Evolutionary conservation across 495 filamentous ascomycete genomes (phyloP), one percentile per base, ranked within the genome.

Genomic region (Aspergillus ellipticus): DNA sequence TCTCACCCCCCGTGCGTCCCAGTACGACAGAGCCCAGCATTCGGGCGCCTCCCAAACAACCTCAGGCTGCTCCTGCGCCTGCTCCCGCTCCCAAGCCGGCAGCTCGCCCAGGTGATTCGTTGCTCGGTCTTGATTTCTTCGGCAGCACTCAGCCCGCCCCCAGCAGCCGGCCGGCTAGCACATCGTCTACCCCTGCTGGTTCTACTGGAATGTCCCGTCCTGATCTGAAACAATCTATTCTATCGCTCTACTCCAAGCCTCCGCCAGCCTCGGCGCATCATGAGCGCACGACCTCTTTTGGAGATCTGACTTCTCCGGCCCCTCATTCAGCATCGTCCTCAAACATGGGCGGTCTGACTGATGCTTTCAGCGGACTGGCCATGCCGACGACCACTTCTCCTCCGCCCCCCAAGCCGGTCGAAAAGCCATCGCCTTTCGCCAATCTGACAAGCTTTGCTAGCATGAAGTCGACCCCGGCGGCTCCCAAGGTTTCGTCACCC

Each of bases 221-320:
- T 1, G 94, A 98, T 69, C 76, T 98, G 37, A 97, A 97, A 69
- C 92, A 96, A 68, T 97, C 93, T 11, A 98, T 98, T 53, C 74
- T 98, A 10, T 97, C 95, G 2, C 78, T 98, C 7, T 98, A 98
- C 66, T 89, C 94, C 33, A 90, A 92, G 39, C 86, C 89, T 39
- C 89, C 87, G 16, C 79, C 78, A 9, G 64, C 74, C 20, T 83
- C 82, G 49, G 64, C 70, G 33, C 76, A 81, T 53, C 75, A 80
- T 54, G 79, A 81, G 56, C 85, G 85, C 22, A 82, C 80, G 45
- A 68, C 75, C 45, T 84, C 86, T 0, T 88, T 90, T 65, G 88
- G 89, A 37, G 82, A 81, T 45, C 79, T 89, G 76, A 76, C 85
- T 55, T 85, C 85, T 31, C 79, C 84, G 7, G 49, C 76, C 22